Evolutionary conservation across 371 early-diverging fungal species (phyloP), one percentile per base, ranked within the genome.

Genomic region (Syncephalastrum sp.): DNA sequence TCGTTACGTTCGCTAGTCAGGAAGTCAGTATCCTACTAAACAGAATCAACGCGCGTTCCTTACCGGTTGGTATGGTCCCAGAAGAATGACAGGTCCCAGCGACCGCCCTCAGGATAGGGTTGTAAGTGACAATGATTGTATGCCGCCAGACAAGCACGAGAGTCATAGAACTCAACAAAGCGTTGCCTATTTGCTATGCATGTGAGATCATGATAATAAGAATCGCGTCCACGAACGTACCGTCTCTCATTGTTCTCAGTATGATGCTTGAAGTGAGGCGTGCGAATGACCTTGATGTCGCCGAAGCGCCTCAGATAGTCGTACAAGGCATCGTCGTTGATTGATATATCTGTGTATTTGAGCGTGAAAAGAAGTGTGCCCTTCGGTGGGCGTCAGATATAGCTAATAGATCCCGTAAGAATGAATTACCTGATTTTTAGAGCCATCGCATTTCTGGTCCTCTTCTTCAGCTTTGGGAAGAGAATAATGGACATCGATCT

Each of bases 401-500:
- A 8, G 38, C 8, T 10, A 33, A 2, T 3, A 50, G 8, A 44
- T 47, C 19, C n/a, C 3, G 15, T 4, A 25, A 46, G 5, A 27
- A 50, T 6, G 24, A 24, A 15, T 13, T 64, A 77, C 82, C 77
- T 83, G 83, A 50, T 83, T 83, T 41, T 79, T 82, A 25, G 65
- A 67, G 56, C 70, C 53, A 54, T 82, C 82, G 61, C 82, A 82
- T 56, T 64, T 60, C 27, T 69, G 66, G 41, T 68, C 61, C 38
- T 74, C 67, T 51, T 80, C 75, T 54, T 79, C 75, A 48, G 76
- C 80, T 47, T 81, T 82, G 14, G 83, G 83, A 14, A 83, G 53
- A n/a, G 82, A 82, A 66, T 79, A 83, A 53, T 81, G 82, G 13
- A 83, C 79, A 59, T 83, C 83, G 50, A 83, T 73, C 56, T 73